These are phyloP conservation scores for Penicillium sp. DNA, from an alignment of 2,329 filamentous ascomycete genomes.

Conservation along the genomic window DNA sequence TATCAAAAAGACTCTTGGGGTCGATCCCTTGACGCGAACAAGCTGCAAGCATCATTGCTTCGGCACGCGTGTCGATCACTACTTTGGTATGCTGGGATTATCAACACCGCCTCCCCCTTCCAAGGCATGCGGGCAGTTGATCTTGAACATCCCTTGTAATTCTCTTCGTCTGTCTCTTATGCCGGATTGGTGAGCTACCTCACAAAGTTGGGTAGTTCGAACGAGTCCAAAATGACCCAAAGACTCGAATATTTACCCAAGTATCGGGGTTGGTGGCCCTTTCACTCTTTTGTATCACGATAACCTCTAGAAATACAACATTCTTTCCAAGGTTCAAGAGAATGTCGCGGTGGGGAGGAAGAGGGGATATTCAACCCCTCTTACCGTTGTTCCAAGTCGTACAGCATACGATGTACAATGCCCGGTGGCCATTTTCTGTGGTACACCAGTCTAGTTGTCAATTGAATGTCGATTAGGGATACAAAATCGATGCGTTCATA, in stretches of 20 bases:
- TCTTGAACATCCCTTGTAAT: constrained; percentile 9
- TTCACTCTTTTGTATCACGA: not conserved
- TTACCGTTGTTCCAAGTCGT: constrained; percentile 1
- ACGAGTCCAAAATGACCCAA: not conserved
- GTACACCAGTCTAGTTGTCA: not conserved
- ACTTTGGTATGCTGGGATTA: constrained; percentile 21
- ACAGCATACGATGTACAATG: not conserved
- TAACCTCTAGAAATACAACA: not conserved
- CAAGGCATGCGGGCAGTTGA: constrained; percentile 4
- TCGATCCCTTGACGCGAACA: constrained; percentile 14
- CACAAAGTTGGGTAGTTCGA: not conserved
- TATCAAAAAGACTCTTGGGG: not conserved
- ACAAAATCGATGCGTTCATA: not conserved
- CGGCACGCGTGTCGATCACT: constrained; percentile 24
- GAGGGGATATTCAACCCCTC: constrained; percentile 2
- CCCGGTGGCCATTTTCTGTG: not conserved
- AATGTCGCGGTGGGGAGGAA: constrained; percentile 7
- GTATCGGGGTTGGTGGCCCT: not conserved
- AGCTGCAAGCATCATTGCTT: constrained; percentile 16
- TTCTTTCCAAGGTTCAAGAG: not conserved
- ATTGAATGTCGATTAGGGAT: constrained; percentile 3
- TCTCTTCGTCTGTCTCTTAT: not conserved
- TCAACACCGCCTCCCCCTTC: constrained; percentile 26
- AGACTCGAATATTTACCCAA: not conserved
- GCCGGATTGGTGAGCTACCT: not conserved